Conservation (phyloP, 495 filamentous ascomycete species). For the Niebla homalea region DNA sequence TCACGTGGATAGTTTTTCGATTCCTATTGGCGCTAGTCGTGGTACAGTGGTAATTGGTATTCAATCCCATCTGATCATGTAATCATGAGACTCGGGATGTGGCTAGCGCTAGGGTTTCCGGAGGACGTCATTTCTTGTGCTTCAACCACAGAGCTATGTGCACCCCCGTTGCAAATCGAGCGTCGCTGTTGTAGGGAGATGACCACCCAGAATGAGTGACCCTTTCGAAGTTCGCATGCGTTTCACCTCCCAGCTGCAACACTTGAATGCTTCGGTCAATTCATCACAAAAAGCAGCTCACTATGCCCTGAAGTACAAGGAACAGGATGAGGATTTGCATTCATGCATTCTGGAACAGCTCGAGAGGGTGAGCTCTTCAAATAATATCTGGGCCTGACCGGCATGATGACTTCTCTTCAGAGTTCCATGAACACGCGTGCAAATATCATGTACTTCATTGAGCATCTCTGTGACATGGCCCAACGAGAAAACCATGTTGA, state of each 20-base stretch:
- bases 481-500: conserved; percentile 56
- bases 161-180: too few species aligned
- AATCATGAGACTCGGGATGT: too few species aligned
- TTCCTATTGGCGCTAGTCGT: too few species aligned
- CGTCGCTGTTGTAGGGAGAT: too few species aligned
- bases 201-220: conserved; percentile 51
- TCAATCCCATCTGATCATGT: too few species aligned
- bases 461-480: conserved; percentile 82
- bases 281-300: conserved; percentile 85
- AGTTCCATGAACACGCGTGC: conserved; percentile 93
- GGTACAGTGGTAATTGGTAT: too few species aligned
- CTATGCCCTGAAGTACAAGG: conserved; percentile 83
- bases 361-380: conserved; percentile 46
- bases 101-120: too few species aligned
- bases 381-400: neutral
- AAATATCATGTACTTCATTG: conserved; percentile 99
- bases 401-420: conserved; percentile 23
- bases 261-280: conserved; percentile 76
- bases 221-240: conserved; percentile 98
- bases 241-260: conserved; percentile 76
- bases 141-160: too few species aligned
- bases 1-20: too few species aligned
- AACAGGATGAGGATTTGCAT: conserved; percentile 92
- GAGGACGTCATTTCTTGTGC: too few species aligned
- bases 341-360: conserved; percentile 94